A percentile compares a stretch with the other conserved stretches of the same genome.
Evolutionary conservation across 2,329 filamentous ascomycete genomes (phyloP).

Genomic region (Verticillium albo-atrum): DNA sequence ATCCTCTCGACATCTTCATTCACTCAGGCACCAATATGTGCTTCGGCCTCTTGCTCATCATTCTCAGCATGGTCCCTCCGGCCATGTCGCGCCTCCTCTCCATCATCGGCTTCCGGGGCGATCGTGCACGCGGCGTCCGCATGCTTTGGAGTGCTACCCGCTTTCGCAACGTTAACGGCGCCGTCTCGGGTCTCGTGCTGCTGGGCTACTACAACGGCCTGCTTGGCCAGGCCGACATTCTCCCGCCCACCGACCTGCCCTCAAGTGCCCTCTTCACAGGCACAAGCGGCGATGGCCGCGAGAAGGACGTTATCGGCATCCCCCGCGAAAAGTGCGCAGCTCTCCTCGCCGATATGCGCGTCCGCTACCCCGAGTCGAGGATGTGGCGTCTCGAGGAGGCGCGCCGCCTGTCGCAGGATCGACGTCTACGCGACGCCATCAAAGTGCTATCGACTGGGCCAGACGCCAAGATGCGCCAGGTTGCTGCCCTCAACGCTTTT

Average conservation of each 20-base stretch:
- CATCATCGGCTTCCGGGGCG: conserved; percentile 87
- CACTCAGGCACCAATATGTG: conserved; percentile 87
- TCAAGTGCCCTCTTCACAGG: background rate
- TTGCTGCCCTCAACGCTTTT: conserved; percentile 80
- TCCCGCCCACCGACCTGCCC: conserved; percentile 71
- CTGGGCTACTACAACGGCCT: conserved; percentile 87
- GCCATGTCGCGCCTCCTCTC: conserved; percentile 82
- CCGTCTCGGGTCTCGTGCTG: conserved; percentile 75
- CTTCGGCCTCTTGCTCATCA: conserved; percentile 77
- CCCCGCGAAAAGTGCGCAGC: conserved; percentile 63
- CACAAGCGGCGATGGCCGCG: background rate
- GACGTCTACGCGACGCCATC: conserved; percentile 63
- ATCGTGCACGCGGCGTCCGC: conserved; percentile 73
- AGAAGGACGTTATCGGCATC: conserved; percentile 50
- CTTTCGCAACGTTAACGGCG: conserved; percentile 88
- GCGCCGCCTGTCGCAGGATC: conserved; percentile 64
- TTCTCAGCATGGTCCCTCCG: conserved; percentile 91
- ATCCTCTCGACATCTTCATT: conserved; percentile 80
- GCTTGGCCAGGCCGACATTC: conserved; percentile 81
- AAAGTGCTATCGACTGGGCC: conserved; percentile 55
- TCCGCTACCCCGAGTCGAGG: conserved; percentile 73
- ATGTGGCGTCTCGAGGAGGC: conserved; percentile 90
- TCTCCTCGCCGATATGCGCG: conserved; percentile 69
- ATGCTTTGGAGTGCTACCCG: conserved; percentile 90
- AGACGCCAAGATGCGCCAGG: conserved; percentile 77